phyloP scores from a whole-genome alignment of 345 rosid genomes.

The Pelargonium nanum region DNA sequence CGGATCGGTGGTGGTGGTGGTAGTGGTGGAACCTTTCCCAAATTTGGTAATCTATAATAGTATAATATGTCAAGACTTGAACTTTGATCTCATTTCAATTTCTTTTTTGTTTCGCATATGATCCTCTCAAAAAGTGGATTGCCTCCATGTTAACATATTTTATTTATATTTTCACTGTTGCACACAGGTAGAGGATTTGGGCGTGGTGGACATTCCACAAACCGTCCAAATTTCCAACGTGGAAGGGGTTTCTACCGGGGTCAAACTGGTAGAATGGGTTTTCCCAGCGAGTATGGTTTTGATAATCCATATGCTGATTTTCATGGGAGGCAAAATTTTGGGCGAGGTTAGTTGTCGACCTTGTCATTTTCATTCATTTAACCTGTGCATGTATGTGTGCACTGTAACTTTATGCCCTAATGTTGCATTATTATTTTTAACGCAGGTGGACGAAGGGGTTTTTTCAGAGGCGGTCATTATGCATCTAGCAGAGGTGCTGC shows the following conservation, averaged over 20 bases:
- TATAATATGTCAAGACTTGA: background rate
- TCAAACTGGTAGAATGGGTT: conserved; percentile 26
- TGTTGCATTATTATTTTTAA: conserved; percentile 3
- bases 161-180: conserved; percentile 4
- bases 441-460: conserved; percentile 37
- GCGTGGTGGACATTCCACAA: conserved; percentile 27
- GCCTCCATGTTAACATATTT: background rate
- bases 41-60: conserved; percentile 34
- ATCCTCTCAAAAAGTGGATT: background rate
- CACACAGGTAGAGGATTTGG: conserved; percentile 37
- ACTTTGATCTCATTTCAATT: conserved; percentile 6
- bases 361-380: background rate
- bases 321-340: conserved; percentile 28
- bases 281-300: conserved; percentile 20
- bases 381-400: background rate
- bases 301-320: conserved; percentile 17
- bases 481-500: conserved; percentile 21
- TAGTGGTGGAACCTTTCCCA: conserved; percentile 23
- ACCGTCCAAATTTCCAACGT: conserved; percentile 26
- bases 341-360: conserved; percentile 17
- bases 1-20: conserved; percentile 24
- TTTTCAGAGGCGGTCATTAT: conserved; percentile 33
- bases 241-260: conserved; percentile 28
- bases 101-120: background rate
- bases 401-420: background rate